Evolutionary conservation across 495 filamentous ascomycete genomes (phyloP), one percentile per base, ranked within the genome.

Genomic region (Daldinia bambusicola): DNA sequence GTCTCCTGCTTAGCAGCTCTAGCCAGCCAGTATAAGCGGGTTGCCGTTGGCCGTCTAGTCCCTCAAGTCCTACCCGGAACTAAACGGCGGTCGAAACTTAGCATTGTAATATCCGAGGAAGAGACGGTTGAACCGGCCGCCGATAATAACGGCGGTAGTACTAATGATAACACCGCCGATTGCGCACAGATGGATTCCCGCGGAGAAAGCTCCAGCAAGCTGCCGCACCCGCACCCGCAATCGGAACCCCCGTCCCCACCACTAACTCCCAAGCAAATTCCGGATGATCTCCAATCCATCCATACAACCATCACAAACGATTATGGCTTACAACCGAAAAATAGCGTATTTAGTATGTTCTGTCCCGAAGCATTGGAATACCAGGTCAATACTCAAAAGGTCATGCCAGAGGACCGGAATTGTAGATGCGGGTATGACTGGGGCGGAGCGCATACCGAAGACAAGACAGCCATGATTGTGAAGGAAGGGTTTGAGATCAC

Each of bases 301-400:
- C 30, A 16, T 26, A 53, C 68, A 10, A 66, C 48, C 20, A 61
- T 51, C 43, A 52, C 69, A 12, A 55, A 58, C 20, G 59, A 55
- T 37, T 57, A 41, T 16, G 53, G 62, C 4, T 56, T 6, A 3
- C 72, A 74, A 7, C 77, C 77, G 20, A 76, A 74, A 67, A 81
- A 81, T 60, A 76, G 76, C 65, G 80, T 80, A 37, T 81, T 81
- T 41, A 78, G 77, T 65, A 69, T 79, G 43, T 81, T 81, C 52
- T 81, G 79, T 58, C 67, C 79, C 5, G 72, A 80, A 32, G 79
- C 78, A 5, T 71, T 81, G 67, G 72, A 75, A 38, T 76, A 78
- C 16, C 78, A 80, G 63, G 78, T 81, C 0, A 75, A 81, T 31
- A 67, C 62, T 16, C 66, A 38, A 51, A 75, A 75, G 41, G 34